These are phyloP conservation scores for Rhodotorula kratochvilovae DNA, from an alignment of 768 basidiomycete species.

Conservation along the genomic window DNA sequence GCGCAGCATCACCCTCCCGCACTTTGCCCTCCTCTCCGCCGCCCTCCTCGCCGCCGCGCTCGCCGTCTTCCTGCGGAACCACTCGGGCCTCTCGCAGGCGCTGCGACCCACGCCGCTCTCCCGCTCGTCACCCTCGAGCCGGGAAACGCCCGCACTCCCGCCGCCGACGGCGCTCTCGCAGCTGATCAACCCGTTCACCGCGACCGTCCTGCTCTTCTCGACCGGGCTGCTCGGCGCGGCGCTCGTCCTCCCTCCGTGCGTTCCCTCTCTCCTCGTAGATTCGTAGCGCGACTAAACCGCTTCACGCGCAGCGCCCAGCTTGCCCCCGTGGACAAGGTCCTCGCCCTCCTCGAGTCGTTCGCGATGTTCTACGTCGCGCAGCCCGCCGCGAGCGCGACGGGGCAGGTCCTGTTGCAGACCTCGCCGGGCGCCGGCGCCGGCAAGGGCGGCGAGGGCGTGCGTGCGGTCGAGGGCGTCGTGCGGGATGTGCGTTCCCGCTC, in stretches of 20 bases:
- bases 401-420: constrained; percentile 82
- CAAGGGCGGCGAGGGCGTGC: too few relatives aligned
- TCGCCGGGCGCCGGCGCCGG: neutral
- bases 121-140: neutral
- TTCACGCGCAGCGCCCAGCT: constrained; percentile 51
- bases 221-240: constrained; percentile 53
- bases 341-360: constrained; percentile 70
- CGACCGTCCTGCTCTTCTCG: constrained; percentile 62
- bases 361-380: constrained; percentile 80
- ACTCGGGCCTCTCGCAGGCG: constrained; percentile 3
- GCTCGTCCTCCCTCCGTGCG: constrained; percentile 58
- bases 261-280: too few relatives aligned
- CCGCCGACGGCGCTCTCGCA: constrained; percentile 41
- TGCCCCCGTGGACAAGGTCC: constrained; percentile 66
- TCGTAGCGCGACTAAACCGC: too few relatives aligned
- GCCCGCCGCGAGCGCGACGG: constrained; percentile 74
- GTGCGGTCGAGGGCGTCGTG: too few relatives aligned
- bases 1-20: constrained; percentile 13
- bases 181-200: constrained; percentile 69
- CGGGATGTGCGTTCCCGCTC: too few relatives aligned
- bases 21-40: neutral
- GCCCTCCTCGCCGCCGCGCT: neutral
- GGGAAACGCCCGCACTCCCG: too few relatives aligned
- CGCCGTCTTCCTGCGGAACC: constrained; percentile 5
- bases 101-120: neutral